Conservation (phyloP, 2,329 filamentous ascomycete genomes). For the Iodosphaeria phyllophila region DNA sequence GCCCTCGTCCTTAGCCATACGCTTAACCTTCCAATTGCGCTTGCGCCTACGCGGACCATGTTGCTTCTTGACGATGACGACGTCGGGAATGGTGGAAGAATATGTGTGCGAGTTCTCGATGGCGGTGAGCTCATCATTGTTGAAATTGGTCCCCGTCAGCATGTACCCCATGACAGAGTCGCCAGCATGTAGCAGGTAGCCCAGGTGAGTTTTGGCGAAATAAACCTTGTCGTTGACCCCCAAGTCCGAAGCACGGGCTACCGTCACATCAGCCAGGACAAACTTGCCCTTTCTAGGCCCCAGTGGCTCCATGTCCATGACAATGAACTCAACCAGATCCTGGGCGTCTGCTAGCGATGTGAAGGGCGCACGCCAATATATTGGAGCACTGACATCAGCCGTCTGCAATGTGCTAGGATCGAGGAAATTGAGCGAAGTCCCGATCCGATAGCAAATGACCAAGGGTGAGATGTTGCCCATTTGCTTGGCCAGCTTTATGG, state of each 20-base stretch:
- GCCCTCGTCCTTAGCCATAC: constrained; percentile 77
- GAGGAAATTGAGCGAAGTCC: constrained; percentile 75
- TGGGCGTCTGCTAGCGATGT: constrained; percentile 63
- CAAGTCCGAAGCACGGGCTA: constrained; percentile 73
- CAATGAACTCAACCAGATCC: constrained; percentile 77
- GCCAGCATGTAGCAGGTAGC: constrained; percentile 66
- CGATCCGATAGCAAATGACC: constrained; percentile 70
- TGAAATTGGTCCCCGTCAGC: constrained; percentile 42
- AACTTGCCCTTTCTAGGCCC: constrained; percentile 63
- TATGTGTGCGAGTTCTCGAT: constrained; percentile 65
- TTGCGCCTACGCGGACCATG: constrained; percentile 61
- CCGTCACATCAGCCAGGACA: constrained; percentile 70
- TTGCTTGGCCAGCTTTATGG: constrained; percentile 72
- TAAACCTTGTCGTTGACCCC: constrained; percentile 76
- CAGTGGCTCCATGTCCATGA: constrained; percentile 81
- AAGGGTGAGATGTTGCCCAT: constrained; percentile 79
- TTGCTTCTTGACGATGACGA: constrained; percentile 92
- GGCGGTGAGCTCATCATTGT: constrained; percentile 20
- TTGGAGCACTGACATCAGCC: constrained; percentile 60
- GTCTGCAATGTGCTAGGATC: constrained; percentile 86
- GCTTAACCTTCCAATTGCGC: constrained; percentile 87
- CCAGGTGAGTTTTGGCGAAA: constrained; percentile 79
- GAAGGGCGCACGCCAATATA: constrained; percentile 90
- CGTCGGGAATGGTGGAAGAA: constrained; percentile 67
- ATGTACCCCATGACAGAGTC: constrained; percentile 94